Conservation (phyloP, 148 eudicot species). For the Rhododendron kiyosumense region DNA sequence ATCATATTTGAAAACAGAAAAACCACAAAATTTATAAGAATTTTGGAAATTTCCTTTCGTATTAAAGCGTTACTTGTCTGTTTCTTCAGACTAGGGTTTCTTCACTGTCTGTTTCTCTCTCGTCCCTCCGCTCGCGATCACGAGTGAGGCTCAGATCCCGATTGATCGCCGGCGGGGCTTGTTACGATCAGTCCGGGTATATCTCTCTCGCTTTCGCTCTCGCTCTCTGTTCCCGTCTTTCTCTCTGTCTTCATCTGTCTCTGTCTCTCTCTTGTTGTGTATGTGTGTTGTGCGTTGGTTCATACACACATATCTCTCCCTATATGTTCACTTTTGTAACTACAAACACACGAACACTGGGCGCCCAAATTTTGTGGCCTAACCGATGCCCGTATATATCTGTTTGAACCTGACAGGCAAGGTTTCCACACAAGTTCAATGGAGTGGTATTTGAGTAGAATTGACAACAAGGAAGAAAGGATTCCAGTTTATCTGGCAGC, state of each 20-base stretch:
- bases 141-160: neutral
- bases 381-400: neutral
- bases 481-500: neutral
- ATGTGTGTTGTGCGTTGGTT: neutral
- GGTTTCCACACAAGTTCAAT: neutral
- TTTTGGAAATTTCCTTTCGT: too few relatives aligned
- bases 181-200: neutral
- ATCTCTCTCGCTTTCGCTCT: neutral
- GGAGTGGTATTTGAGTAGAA: neutral
- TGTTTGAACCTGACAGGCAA: neutral
- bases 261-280: neutral
- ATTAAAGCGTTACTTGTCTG: too few relatives aligned
- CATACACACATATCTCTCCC: neutral
- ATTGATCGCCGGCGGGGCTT: neutral
- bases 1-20: too few relatives aligned
- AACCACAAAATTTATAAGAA: too few relatives aligned
- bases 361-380: neutral
- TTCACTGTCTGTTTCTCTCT: too few relatives aligned
- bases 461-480: neutral
- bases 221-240: neutral
- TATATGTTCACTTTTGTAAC: neutral
- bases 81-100: too few relatives aligned
- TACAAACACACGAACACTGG: neutral
- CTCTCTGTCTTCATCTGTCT: neutral
- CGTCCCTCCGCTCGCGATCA: too few relatives aligned